A percentile compares a stretch with the other conserved stretches of the same genome.
Evolutionary conservation across 108 stramenopile species (phyloP).

Genomic region (Cyclotella distinguenda): DNA sequence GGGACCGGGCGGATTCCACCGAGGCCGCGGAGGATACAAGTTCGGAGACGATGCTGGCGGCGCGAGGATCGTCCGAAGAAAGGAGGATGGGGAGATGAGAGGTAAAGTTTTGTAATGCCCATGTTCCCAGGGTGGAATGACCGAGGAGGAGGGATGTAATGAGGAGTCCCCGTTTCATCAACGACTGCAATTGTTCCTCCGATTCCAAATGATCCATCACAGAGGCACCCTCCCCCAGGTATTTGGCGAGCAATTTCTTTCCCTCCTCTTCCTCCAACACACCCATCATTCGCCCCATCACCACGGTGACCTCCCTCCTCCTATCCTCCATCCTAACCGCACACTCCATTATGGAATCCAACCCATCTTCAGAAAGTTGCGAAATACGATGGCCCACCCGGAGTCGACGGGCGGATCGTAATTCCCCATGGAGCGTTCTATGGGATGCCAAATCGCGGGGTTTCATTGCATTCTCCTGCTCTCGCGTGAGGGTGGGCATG

Average conservation of each 20-base stretch:
- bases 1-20: constrained; percentile 60
- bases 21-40: constrained; percentile 74
- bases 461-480: constrained; percentile 46
- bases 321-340: constrained; percentile 47
- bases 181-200: constrained; percentile 35
- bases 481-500: constrained; percentile 53
- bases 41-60: constrained; percentile 83
- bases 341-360: constrained; percentile 57
- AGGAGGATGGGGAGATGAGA: too few relatives aligned
- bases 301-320: constrained; percentile 41
- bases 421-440: too few relatives aligned
- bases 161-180: constrained; percentile 67
- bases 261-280: constrained; percentile 56
- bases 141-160: constrained; percentile 66
- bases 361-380: constrained; percentile 41
- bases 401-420: too few relatives aligned
- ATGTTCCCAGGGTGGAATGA: constrained; percentile 64
- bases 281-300: constrained; percentile 56
- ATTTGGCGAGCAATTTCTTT: constrained; percentile 52
- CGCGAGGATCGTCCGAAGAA: constrained; percentile 59
- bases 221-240: constrained; percentile 52
- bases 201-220: constrained; percentile 26
- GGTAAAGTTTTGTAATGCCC: constrained; percentile 82
- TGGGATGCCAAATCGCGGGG: too few relatives aligned
- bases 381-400: constrained; percentile 8